phyloP scores from a whole-genome alignment of 2,329 filamentous ascomycete genomes.

The Cyphellophora attinorum region DNA sequence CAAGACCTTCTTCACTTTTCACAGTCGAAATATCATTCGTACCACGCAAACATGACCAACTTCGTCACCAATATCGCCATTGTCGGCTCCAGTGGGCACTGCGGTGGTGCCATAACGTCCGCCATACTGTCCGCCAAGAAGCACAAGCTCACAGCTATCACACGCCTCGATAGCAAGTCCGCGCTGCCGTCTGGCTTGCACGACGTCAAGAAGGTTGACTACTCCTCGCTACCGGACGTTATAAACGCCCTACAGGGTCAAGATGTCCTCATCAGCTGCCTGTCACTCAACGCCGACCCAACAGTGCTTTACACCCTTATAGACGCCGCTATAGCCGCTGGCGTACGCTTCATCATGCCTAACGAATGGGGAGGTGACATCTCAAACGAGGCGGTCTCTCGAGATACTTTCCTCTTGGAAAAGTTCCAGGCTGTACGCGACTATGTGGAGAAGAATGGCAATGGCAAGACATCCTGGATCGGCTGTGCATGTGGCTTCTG shows the following conservation, averaged over 20 bases:
- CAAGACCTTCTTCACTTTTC: no score
- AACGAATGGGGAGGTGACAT: constrained; percentile 33
- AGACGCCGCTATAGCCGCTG: constrained; percentile 45
- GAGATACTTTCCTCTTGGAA: constrained; percentile 30
- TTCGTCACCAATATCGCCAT: not conserved
- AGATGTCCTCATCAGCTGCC: constrained; percentile 49
- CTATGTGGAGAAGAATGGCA: no score
- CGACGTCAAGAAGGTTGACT: constrained; percentile 35
- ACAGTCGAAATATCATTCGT: no score
- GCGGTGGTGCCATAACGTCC: constrained; percentile 3
- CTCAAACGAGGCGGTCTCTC: constrained; percentile 21
- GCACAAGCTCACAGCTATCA: constrained; percentile 45
- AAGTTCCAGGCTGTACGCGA: no score
- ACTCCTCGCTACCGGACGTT: constrained; percentile 33
- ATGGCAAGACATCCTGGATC: constrained; percentile 19
- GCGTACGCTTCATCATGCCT: constrained; percentile 47
- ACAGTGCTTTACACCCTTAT: constrained; percentile 42
- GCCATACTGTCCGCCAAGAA: constrained; percentile 38
- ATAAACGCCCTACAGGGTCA: constrained; percentile 47
- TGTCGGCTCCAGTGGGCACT: not conserved
- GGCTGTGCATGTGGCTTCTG: constrained; percentile 39
- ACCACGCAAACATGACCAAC: constrained; percentile 1
- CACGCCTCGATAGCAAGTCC: constrained; percentile 34
- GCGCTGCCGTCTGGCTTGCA: constrained; percentile 32
- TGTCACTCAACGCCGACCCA: constrained; percentile 32